Conservation (phyloP, 768 basidiomycete genomes). For the Termitomyces sp. region DNA sequence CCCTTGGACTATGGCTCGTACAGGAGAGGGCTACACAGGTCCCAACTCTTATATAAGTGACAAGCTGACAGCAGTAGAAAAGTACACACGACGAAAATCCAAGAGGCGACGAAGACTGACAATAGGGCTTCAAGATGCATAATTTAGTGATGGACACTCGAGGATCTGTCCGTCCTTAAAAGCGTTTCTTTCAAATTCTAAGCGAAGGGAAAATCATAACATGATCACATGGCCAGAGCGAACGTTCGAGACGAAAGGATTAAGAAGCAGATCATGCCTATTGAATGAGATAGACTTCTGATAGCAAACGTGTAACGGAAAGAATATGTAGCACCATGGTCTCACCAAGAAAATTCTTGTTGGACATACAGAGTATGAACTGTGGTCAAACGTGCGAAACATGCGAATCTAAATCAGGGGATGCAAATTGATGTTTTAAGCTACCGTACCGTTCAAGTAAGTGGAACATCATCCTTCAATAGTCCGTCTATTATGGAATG, state of each 20-base stretch:
- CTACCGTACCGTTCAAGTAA: not conserved
- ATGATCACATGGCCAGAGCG: not conserved
- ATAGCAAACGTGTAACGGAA: not conserved
- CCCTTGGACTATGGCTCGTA: not conserved
- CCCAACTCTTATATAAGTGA: not conserved
- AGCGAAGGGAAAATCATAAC: not conserved
- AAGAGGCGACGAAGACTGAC: not conserved
- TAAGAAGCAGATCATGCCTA: not conserved
- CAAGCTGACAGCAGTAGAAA: no score
- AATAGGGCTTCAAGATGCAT: not conserved
- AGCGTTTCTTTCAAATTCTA: not conserved
- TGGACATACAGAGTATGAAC: not conserved
- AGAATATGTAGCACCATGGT: not conserved
- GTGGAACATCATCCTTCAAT: not conserved
- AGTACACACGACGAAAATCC: not conserved
- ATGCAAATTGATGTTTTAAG: not conserved
- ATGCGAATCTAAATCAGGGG: not conserved
- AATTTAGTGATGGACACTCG: not conserved
- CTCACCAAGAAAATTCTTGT: not conserved
- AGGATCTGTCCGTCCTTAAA: not conserved
- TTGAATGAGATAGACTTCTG: not conserved
- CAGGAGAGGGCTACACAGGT: not conserved
- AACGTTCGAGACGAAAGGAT: not conserved
- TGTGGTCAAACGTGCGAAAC: not conserved
- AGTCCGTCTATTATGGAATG: not conserved